Evolutionary conservation across 192 early-diverging fungal genomes (phyloP).

Genomic region (Thoreauomyces humboldtii): DNA sequence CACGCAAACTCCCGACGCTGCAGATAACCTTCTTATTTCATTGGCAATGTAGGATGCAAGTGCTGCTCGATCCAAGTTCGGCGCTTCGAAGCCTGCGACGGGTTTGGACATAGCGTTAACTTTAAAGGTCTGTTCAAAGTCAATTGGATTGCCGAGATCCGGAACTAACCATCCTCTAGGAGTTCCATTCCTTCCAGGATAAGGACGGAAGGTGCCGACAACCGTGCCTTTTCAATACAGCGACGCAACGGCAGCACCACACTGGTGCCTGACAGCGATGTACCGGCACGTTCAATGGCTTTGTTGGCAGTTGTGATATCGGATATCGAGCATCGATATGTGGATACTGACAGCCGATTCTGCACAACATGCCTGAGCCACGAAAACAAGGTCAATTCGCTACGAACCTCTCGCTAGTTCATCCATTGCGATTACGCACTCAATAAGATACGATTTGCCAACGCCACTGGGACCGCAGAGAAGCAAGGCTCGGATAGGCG

Average conservation of each 20-base stretch:
- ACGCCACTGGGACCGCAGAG: slow-evolving; percentile 45
- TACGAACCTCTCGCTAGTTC: background rate
- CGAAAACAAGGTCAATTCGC: background rate
- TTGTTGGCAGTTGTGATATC: slow-evolving; percentile 4
- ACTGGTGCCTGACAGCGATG: slow-evolving; percentile 17
- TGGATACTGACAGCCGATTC: background rate
- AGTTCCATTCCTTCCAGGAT: slow-evolving; percentile 52
- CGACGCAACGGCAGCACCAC: slow-evolving; percentile 28
- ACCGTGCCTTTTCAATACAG: slow-evolving; percentile 41
- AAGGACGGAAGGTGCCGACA: slow-evolving; percentile 46
- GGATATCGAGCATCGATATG: slow-evolving; percentile 1
- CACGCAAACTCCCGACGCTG: slow-evolving; percentile 18
- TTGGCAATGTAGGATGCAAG: slow-evolving; percentile 15
- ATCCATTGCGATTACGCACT: slow-evolving; percentile 28
- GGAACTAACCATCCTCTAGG: slow-evolving; percentile 41
- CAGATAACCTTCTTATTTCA: background rate
- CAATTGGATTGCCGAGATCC: background rate
- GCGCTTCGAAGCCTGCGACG: slow-evolving; percentile 6
- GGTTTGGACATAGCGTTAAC: background rate
- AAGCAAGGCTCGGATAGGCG: slow-evolving; percentile 41
- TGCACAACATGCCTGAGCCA: slow-evolving; percentile 3
- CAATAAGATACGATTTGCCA: slow-evolving; percentile 43
- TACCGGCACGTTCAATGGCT: background rate
- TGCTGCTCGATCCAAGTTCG: slow-evolving; percentile 22
- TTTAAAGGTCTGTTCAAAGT: background rate